These are phyloP conservation scores for Mycena epipterygia DNA, from an alignment of 768 basidiomycete species.

Conservation along the genomic window DNA sequence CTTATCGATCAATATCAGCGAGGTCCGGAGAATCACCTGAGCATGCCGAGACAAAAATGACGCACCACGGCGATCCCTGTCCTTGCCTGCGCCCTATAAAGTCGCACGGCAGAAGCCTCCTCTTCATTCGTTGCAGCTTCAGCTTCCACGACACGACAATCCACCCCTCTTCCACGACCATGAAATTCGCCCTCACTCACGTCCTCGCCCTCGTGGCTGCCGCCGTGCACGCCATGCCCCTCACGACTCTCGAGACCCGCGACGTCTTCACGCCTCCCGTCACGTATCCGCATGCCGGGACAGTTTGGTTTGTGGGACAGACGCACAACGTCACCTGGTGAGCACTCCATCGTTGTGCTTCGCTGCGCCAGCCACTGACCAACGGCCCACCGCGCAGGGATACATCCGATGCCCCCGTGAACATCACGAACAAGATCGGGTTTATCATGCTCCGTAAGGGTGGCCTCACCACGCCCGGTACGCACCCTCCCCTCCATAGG, in stretches of 20 bases:
- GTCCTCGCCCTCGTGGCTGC: constrained; percentile 26
- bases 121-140: background rate
- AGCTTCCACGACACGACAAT: background rate
- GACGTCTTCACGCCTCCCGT: constrained; percentile 40
- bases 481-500: constrained; percentile 25
- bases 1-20: background rate
- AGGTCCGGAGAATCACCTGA: constrained; percentile 17
- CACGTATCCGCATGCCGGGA: constrained; percentile 31
- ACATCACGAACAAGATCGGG: constrained; percentile 50
- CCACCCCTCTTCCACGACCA: constrained; percentile 2
- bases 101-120: no score
- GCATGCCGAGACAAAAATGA: constrained; percentile 21
- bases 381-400: constrained; percentile 45
- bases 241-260: constrained; percentile 17
- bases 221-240: constrained; percentile 21
- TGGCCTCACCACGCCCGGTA: constrained; percentile 39
- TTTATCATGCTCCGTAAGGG: constrained; percentile 44
- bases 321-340: constrained; percentile 38
- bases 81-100: constrained; percentile 8
- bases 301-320: constrained; percentile 36
- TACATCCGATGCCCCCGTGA: constrained; percentile 36
- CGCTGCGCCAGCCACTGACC: background rate
- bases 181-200: constrained; percentile 31
- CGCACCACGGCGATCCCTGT: constrained; percentile 25
- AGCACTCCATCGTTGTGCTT: background rate